Conservation (phyloP, 2,329 filamentous ascomycete genomes). For the Apiospora aurea region DNA sequence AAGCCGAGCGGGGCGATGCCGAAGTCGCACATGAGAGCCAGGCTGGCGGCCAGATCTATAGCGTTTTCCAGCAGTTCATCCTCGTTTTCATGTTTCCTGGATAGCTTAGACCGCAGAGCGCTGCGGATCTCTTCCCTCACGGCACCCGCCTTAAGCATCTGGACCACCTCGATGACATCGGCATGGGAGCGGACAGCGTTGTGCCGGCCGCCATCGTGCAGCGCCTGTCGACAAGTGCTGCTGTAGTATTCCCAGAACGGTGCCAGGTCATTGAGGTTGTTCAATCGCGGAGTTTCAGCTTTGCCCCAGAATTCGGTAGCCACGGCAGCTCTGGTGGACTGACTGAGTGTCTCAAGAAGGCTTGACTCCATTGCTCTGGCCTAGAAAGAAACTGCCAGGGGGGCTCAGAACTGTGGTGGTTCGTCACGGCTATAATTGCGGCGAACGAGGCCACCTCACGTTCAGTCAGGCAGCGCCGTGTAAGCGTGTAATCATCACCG, state of each 20-base stretch:
- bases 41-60: slow-evolving; percentile 21
- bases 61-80: not conserved
- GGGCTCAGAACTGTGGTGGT: too few relatives aligned
- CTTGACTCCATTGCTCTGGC: too few relatives aligned
- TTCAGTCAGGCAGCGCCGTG: too few relatives aligned
- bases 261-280: not conserved
- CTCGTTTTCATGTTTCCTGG: not conserved
- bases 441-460: too few relatives aligned
- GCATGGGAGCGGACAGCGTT: not conserved
- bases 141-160: not conserved
- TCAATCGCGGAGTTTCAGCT: not conserved
- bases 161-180: not conserved
- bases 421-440: too few relatives aligned
- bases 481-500: too few relatives aligned
- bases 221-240: not conserved
- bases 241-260: not conserved
- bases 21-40: slow-evolving; percentile 26
- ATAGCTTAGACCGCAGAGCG: not conserved
- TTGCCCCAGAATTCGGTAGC: not conserved
- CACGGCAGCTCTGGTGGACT: not conserved
- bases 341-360: not conserved
- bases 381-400: too few relatives aligned
- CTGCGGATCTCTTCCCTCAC: not conserved
- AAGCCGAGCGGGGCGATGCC: not conserved
- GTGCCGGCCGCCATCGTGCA: not conserved